Base-by-base conservation (phyloP, 164 flowering plant genomes). In the Amborella trichopoda region DNA sequence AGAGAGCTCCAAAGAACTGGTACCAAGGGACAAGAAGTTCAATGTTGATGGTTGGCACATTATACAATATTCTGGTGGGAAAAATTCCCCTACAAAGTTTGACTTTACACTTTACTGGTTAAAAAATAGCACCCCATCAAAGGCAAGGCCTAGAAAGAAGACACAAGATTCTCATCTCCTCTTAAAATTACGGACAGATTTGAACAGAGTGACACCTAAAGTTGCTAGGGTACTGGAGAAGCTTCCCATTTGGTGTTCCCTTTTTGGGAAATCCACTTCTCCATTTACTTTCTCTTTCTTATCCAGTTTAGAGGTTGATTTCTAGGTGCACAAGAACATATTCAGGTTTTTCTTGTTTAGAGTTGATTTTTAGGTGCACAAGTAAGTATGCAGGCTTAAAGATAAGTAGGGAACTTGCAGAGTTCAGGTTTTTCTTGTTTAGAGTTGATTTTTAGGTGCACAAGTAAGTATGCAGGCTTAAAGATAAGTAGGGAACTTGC, bases 221-320 rank as follows among this genome's bases (percentile, higher is more conserved):
- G 59, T 65, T 5, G 64, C 67, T 39, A 66, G 54, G 44, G 73
- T 86, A 45, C 72, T 83, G 6, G 18, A 3, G 49, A 86, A 78
- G 74, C 87, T 91, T 48, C 98, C 98, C 19, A 30, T 74, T 27
- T 91, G 96, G 96, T 91, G 94, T 63, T 68, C 96, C 18, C 49
- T 63, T 11, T 91, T 91, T 53, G 98, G 94, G 50, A 86, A 86
- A 63, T 91, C 98, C 3, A 81, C 94, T 9, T 80, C 82, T 54
- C 96, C 98, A 2, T 55, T 52, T 48, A 62, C 78, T 4, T 61
- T 91, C 23, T 72, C 98, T 37, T 86, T 86, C 67, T 59, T 91
- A 37, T 72, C 42, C 23, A 66, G 65, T 51, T 75, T 91, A 28
- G 86, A 86, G 25, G 64, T 81, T 45, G 54, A 65, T 58, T 63